Base-by-base conservation (phyloP, 2,329 filamentous ascomycete genomes). In the Botrytis hyacinthi region DNA sequence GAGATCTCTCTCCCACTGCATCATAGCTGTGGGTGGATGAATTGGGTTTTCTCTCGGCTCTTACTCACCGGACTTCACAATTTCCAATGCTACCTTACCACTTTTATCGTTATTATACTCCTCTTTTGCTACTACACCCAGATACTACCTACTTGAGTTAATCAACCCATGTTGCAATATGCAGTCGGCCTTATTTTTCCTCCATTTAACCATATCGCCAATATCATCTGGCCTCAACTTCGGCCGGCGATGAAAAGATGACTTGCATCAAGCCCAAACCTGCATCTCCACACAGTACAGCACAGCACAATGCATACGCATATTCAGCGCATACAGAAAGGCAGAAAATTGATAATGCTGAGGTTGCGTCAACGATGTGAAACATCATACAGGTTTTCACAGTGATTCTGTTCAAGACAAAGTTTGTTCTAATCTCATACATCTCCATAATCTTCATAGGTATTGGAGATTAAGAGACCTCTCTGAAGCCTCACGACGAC, bases 211-310 rank as follows among this genome's bases (percentile, higher is more conserved):
- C 22, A 40, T 42, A 44, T 42, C 66, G 54, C 51, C 51, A 57
- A 69, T 69, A 69, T 69, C 48, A 69, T 69, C 51, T 57, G 66
- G 66, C 66, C 66, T 57, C 66, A 69, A 57, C 51, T 69, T 69
- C 63, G 71, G 48, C 63, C 63, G 71, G 46, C 63, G 61, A 73
- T 73, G 66, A 60, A 70, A 46, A 37, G 51, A 70, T 73, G 71
- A 73, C 71, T 73, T 73, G 71, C 71, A 73, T 73, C 71, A 73
- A 51, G 59, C 37, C 61, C 48, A 72, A 67, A 37, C 70, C 61
- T 73, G 54, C 35, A 59, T 35, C 71, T 69, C 66, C 51, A 54
- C 48, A 67, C 51, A 42, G 22, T 42, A 70, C 37, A 70, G 54
- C 37, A 57, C 66, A 68, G 71, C 26, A 72, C 54, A 61, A 51